Evolutionary conservation across 805 yeast species (phyloP), one percentile per base, ranked within the genome.

Genomic region (Suhomyces kilbournensis): DNA sequence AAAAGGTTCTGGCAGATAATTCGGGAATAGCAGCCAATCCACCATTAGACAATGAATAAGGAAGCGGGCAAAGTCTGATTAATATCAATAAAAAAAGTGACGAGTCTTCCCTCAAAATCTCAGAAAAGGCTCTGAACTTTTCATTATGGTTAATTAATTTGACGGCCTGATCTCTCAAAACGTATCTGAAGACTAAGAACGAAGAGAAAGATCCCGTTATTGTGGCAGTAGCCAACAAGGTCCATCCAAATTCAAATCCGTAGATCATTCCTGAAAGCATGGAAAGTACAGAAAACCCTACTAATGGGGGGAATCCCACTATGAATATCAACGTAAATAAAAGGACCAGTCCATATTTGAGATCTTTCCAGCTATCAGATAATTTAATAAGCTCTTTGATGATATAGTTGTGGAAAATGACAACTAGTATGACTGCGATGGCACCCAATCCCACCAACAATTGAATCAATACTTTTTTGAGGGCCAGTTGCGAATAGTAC

Each of bases 41-140:
- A 3, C 97, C 97, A 62, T 93, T 93, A 0, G 94, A 86, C 30
- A 93, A 72, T 2, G 97, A 90, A 65, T 91, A 94, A 0, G 98
- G 98, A 61, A 93, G 79, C 0, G 99, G 99, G 60, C 97, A 90
- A 52, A 93, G 68, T 51, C 97, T 76, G 26, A 93, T 78, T 63
- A 93, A 74, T 49, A 87, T 80, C 49, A 93, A 68, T 22, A 94
- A 69, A 56, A 84, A 66, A 52, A 91, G 78, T 17, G 75, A 67
- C 53, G 84, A 81, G 58, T 86, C 85, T 53, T 90, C 96, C 58
- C 79, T 83, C 53, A 93, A 67, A 4, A 90, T 87, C 50, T 85
- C 83, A 0, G 89, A 79, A 56, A 94, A 80, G 0, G 96, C 90
- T 57, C 84, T 79, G 57, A 94, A 82, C 54, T 80, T 83, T 51